Conservation (phyloP, 306 rosid genomes). For the Quercus agrifolia region DNA sequence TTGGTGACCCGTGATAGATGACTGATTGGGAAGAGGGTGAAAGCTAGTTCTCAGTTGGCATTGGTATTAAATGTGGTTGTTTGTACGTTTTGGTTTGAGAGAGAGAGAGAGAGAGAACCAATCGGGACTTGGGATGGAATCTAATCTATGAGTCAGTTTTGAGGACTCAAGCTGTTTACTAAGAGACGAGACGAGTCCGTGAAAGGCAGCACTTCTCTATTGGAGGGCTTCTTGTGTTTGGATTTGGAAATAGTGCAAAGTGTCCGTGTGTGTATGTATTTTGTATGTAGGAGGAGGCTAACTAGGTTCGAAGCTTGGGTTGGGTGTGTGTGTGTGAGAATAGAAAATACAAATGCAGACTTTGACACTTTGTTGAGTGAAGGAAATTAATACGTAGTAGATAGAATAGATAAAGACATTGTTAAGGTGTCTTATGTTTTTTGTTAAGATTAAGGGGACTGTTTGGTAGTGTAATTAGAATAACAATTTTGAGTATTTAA, state of each 20-base stretch:
- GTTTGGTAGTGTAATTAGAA: too few relatives aligned
- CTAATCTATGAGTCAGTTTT: too few relatives aligned
- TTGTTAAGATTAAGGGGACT: too few relatives aligned
- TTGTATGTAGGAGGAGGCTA: too few relatives aligned
- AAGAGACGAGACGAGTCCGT: constrained; percentile 41
- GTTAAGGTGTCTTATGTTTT: too few relatives aligned
- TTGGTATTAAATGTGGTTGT: constrained; percentile 18
- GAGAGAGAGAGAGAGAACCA: background rate
- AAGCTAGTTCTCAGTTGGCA: background rate
- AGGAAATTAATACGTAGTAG: too few relatives aligned
- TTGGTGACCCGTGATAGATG: constrained; percentile 59
- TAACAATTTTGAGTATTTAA: accelerated
- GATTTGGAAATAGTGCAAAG: background rate
- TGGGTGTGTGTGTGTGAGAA: too few relatives aligned
- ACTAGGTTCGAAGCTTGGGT: too few relatives aligned
- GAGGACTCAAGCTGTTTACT: background rate
- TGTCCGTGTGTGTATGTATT: background rate
- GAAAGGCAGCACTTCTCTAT: constrained; percentile 22
- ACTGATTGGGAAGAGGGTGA: constrained; percentile 14
- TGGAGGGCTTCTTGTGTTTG: constrained; percentile 16
- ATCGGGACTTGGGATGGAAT: background rate
- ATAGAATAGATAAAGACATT: too few relatives aligned
- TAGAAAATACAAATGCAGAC: too few relatives aligned
- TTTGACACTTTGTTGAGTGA: too few relatives aligned
- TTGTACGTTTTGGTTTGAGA: constrained; percentile 4